These are phyloP conservation scores for Microsporum canis DNA, from an alignment of 2,329 filamentous ascomycete genomes.

Conservation along the genomic window DNA sequence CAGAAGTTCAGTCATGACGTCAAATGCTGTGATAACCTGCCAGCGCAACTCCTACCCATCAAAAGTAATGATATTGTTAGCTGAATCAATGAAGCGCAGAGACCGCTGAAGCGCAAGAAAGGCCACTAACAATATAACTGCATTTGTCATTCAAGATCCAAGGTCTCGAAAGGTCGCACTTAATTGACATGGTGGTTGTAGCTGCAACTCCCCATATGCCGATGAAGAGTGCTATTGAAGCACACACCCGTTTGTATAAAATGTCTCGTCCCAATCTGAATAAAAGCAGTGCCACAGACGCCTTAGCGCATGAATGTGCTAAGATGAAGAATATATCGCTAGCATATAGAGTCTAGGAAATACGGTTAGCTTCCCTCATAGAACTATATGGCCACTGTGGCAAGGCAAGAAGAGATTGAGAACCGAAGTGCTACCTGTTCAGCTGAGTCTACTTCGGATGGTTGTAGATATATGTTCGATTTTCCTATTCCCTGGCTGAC, in stretches of 20 bases:
- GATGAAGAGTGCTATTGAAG: conserved; percentile 11
- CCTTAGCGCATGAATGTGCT: conserved; percentile 20
- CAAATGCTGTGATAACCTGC: conserved; percentile 31
- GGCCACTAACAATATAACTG: conserved; percentile 6
- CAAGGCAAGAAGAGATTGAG: neutral
- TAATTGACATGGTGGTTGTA: conserved; percentile 14
- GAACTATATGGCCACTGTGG: neutral
- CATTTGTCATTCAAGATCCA: conserved; percentile 8
- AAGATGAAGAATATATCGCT: conserved; percentile 18
- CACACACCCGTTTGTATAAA: conserved; percentile 11
- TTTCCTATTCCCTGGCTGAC: conserved; percentile 7
- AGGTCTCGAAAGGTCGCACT: conserved; percentile 12
- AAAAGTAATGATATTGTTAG: neutral
- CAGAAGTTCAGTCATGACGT: conserved; percentile 27
- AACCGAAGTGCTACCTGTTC: conserved; percentile 4
- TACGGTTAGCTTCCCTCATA: neutral
- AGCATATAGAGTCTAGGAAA: conserved; percentile 3
- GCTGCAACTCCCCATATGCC: conserved; percentile 17
- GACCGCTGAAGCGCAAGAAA: no score
- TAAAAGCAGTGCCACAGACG: conserved; percentile 21
- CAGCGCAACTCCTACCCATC: conserved; percentile 18
- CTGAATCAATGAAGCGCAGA: neutral
- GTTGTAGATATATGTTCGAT: conserved; percentile 2
- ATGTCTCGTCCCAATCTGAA: conserved; percentile 18
- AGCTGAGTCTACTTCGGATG: neutral